These are phyloP conservation scores for Trichocomaceae sp. DNA, from an alignment of 2,329 filamentous ascomycete species.

Conservation along the genomic window DNA sequence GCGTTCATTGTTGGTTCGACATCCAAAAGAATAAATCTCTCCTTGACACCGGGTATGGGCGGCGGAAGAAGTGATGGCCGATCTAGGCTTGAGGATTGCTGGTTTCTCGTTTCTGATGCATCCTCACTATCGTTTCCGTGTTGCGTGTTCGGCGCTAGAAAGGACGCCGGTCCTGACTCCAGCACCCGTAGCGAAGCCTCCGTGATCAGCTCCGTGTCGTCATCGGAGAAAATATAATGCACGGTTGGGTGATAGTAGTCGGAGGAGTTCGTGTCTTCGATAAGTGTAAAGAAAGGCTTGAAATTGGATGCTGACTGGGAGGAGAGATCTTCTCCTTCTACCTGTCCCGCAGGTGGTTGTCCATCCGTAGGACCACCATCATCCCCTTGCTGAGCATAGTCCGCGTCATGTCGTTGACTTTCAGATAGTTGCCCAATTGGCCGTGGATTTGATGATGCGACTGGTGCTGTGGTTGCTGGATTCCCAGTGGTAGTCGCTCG, in stretches of 20 bases:
- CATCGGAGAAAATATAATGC: constrained; percentile 89
- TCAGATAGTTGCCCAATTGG: constrained; percentile 15
- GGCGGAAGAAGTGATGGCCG: constrained; percentile 40
- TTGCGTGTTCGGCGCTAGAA: background rate
- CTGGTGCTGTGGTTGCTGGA: background rate
- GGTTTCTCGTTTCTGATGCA: background rate
- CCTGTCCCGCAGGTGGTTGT: background rate
- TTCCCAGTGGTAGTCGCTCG: background rate
- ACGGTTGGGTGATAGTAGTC: constrained; percentile 77
- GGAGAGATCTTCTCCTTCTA: background rate
- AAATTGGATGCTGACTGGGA: constrained; percentile 46
- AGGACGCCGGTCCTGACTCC: constrained; percentile 33
- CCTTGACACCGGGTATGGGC: constrained; percentile 41
- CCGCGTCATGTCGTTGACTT: background rate
- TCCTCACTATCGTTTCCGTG: constrained; percentile 5
- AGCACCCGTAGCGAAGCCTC: constrained; percentile 54
- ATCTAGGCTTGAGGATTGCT: constrained; percentile 11
- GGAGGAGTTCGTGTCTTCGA: constrained; percentile 67
- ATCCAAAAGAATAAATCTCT: constrained; percentile 54
- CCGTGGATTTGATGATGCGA: constrained; percentile 13
- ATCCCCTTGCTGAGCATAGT: background rate
- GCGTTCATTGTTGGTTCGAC: constrained; percentile 28
- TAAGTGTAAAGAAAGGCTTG: constrained; percentile 75
- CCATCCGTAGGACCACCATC: constrained; percentile 3
- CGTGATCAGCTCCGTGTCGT: constrained; percentile 72